Evolutionary conservation across 192 early-diverging fungal genomes (phyloP).

Genomic region (Coemansia sp.): DNA sequence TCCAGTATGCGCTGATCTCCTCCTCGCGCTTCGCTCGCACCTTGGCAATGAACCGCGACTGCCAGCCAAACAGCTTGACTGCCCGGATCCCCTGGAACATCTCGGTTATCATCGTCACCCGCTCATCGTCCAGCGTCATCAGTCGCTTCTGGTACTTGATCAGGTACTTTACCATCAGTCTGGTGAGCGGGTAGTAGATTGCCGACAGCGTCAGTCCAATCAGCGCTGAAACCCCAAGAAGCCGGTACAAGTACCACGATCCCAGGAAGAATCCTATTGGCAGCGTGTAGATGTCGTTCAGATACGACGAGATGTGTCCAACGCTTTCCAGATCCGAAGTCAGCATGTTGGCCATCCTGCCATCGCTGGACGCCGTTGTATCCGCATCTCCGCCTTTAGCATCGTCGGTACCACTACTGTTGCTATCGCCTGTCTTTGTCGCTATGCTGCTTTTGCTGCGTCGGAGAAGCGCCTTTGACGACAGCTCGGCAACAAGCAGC

Average conservation of each 20-base stretch:
- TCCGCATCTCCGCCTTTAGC: constrained; percentile 36
- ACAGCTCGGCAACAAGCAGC: constrained; percentile 68
- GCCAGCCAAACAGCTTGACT: constrained; percentile 92
- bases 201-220: constrained; percentile 72
- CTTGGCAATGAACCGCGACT: constrained; percentile 68
- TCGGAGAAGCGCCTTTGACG: constrained; percentile 63
- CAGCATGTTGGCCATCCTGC: constrained; percentile 71
- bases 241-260: constrained; percentile 66
- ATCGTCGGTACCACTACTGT: constrained; percentile 22
- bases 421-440: constrained; percentile 26
- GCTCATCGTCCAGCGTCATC: constrained; percentile 68
- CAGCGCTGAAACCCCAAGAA: constrained; percentile 83
- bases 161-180: constrained; percentile 56
- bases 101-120: constrained; percentile 82
- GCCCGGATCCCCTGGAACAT: constrained; percentile 88
- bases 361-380: constrained; percentile 52
- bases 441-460: constrained; percentile 52
- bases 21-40: constrained; percentile 65
- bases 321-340: constrained; percentile 70
- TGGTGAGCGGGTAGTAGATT: constrained; percentile 62
- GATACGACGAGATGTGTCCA: constrained; percentile 58
- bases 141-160: constrained; percentile 59
- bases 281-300: constrained; percentile 64
- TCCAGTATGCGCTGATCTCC: constrained; percentile 61
- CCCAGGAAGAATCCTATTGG: constrained; percentile 70